phyloP scores from a whole-genome alignment of 352 stramenopile species.

The Globisporangium iwayamae region DNA sequence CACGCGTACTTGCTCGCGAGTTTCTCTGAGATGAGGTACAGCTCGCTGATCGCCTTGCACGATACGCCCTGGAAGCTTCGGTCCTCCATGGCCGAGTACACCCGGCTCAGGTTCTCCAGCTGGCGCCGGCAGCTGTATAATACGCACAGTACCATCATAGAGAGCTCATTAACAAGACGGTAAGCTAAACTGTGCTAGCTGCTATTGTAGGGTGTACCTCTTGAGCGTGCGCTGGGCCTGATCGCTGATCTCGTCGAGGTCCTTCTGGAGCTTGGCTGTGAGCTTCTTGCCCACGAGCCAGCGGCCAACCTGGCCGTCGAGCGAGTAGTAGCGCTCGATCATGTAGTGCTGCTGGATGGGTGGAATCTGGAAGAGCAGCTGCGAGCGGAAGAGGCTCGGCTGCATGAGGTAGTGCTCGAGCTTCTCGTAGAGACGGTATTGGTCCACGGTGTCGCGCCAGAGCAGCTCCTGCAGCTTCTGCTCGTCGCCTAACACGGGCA shows the following conservation, averaged over 20 bases:
- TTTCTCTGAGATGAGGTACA: conserved; percentile 67
- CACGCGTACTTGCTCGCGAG: conserved; percentile 77
- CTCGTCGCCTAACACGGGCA: conserved; percentile 52
- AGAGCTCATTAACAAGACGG: neutral
- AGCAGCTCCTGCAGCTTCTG: conserved; percentile 61
- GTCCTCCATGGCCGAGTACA: conserved; percentile 73
- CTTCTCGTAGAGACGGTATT: conserved; percentile 83
- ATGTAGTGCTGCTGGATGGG: conserved; percentile 77
- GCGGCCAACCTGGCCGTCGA: conserved; percentile 63
- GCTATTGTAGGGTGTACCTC: conserved; percentile 16
- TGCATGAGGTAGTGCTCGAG: conserved; percentile 82
- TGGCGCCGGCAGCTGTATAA: conserved; percentile 57
- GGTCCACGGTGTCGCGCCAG: conserved; percentile 76
- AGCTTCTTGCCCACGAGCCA: conserved; percentile 82
- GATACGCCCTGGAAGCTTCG: conserved; percentile 72
- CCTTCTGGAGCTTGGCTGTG: conserved; percentile 76
- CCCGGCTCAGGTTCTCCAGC: conserved; percentile 74
- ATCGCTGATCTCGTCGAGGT: conserved; percentile 83
- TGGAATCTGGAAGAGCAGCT: conserved; percentile 81
- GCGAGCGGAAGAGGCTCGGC: conserved; percentile 71
- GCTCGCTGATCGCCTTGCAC: conserved; percentile 41
- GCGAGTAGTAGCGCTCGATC: conserved; percentile 76
- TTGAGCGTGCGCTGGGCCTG: conserved; percentile 60
- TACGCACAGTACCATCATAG: neutral
- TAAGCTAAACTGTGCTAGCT: too few species aligned